These are phyloP conservation scores for Aureobasidium sp. DNA, from an alignment of 2,329 filamentous ascomycete species.

Conservation along the genomic window DNA sequence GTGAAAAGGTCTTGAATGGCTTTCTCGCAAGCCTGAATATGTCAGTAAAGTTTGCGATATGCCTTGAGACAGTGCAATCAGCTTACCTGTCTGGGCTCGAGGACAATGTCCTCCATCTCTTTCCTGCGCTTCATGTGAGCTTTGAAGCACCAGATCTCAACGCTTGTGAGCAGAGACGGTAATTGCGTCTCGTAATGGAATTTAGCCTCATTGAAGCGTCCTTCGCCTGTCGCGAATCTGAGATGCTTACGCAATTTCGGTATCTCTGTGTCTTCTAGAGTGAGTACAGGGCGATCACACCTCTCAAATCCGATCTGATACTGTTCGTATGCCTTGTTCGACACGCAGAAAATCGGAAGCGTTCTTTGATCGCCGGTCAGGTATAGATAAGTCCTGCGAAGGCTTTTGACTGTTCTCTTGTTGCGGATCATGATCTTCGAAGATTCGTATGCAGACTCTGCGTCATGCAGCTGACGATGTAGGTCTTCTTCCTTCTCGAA, in stretches of 20 bases:
- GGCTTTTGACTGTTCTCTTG: background rate
- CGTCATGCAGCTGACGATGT: background rate
- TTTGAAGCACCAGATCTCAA: background rate
- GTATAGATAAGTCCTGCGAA: conserved; percentile 9
- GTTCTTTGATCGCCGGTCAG: conserved; percentile 9
- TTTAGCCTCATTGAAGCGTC: conserved; percentile 16
- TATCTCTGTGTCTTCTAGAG: conserved; percentile 18
- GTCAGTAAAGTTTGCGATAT: background rate
- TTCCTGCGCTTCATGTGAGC: background rate
- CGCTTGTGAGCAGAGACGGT: background rate
- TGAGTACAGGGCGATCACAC: conserved; percentile 12
- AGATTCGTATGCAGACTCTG: background rate
- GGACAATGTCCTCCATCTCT: background rate
- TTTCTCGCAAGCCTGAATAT: background rate
- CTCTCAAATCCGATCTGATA: conserved; percentile 16
- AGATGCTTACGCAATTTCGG: conserved; percentile 13
- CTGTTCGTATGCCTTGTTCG: conserved; percentile 18
- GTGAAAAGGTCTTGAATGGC: background rate
- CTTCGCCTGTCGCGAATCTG: conserved; percentile 15
- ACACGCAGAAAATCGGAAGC: conserved; percentile 16
- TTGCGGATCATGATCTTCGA: conserved; percentile 16
- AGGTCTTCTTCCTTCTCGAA: background rate
- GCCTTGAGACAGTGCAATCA: background rate
- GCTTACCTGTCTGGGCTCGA: background rate
- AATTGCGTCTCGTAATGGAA: conserved; percentile 6